Evolutionary conservation across 2,329 filamentous ascomycete species (phyloP), one percentile per base, ranked within the genome.

Genomic region (Sporothrix pseudoabietina): DNA sequence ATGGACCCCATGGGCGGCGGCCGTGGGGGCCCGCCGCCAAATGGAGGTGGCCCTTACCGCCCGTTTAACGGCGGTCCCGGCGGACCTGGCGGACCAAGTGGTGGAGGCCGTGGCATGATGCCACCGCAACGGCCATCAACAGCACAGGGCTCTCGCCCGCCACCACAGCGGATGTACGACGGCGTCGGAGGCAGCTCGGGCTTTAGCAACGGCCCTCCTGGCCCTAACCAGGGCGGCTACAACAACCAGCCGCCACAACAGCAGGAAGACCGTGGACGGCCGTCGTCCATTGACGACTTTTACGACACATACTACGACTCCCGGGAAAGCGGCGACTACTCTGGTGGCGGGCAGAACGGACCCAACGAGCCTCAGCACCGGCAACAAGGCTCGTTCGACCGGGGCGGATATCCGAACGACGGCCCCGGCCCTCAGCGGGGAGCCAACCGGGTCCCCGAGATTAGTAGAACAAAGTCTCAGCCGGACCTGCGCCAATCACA

Each of bases 381-480:
- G 22, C 78, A 81, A 32, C 79, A 81, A 59, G 81, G 79, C 52
- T 87, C 86, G 0, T 83, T 87, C 30, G 87, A 88, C 41, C 82
- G 85, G 73, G 82, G 84, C 35, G 83, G 84, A 79, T 82, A 80
- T n/a, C 59, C 32, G 16, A 35, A 59, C 19, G 70, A 68, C 9
- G 63, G 39, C 75, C 77, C 10, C 39, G 68, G n/a, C 75, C 80
- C 84, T n/a, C 85, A 87, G 72, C 84, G 80, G 72, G 86, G 83
- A 74, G 86, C 82, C 72, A 87, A 81, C 77, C 85, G 83, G 78
- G 85, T 82, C 52, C 87, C 85, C 30, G 85, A 88, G 76, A 80
- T 90, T 69, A 87, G 84, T 74, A 86, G 87, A 74, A 88, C 89
- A 19, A 90, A 90, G 76, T 92, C 90, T 12, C 90, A 92, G 78